Percentiles rank a stretch among this genome's conserved stretches.
Conservation (phyloP, 768 basidiomycete genomes). For the Kwoniella bestiolae region DNA sequence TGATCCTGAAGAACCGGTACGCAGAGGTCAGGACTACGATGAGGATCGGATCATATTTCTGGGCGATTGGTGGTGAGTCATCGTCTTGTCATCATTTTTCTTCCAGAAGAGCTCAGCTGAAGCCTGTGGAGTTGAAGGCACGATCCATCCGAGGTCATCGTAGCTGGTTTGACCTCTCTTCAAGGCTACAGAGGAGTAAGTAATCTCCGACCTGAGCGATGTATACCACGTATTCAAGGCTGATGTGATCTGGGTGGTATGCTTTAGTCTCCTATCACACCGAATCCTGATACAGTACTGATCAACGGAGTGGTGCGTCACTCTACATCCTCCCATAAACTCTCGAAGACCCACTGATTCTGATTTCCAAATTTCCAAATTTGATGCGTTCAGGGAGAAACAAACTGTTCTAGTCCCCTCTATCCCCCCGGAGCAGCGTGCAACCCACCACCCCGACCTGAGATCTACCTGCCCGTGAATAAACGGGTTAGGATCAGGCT, state of each 20-base stretch:
- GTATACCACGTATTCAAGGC: neutral
- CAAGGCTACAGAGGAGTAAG: constrained; percentile 34
- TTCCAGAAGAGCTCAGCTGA: neutral
- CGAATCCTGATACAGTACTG: constrained; percentile 26
- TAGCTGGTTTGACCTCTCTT: constrained; percentile 4
- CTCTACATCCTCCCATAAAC: neutral
- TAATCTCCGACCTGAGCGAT: neutral
- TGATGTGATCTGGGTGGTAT: too few species aligned
- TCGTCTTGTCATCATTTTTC: neutral
- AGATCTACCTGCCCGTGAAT: constrained; percentile 19
- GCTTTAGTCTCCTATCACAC: constrained; percentile 17
- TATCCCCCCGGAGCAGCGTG: constrained; percentile 3
- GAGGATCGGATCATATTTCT: constrained; percentile 31
- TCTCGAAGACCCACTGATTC: neutral
- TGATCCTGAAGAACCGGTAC: constrained; percentile 36
- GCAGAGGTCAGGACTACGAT: constrained; percentile 41
- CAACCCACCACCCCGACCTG: constrained; percentile 11
- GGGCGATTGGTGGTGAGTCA: constrained; percentile 22
- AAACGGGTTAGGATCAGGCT: constrained; percentile 27
- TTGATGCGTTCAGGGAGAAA: constrained; percentile 3
- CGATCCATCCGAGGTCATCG: constrained; percentile 12
- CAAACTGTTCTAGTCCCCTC: constrained; percentile 18
- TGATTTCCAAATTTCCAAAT: neutral
- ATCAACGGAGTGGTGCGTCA: constrained; percentile 33
- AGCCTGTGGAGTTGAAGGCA: constrained; percentile 17